Base-by-base conservation (phyloP, 2,329 filamentous ascomycete genomes). In the Exophiala oligosperma region DNA sequence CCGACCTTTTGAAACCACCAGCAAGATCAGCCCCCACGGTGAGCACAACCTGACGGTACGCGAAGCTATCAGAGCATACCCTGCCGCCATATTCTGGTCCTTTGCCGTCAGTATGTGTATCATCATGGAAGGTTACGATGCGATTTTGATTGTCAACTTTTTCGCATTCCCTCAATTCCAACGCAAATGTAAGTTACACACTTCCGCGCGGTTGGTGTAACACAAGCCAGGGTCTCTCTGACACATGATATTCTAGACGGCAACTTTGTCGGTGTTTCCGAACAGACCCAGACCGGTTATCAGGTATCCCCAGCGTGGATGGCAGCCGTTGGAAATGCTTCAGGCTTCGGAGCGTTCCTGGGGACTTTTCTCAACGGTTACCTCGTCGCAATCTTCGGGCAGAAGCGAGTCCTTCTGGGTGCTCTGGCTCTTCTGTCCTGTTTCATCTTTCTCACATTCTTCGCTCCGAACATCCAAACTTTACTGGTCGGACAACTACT, bases 61-160 rank as follows among this genome's bases (percentile, higher is more conserved):
- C 12, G 53, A 64, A 40, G 66, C 64, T 21, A 59, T 67, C 49
- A 56, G 50, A 48, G 55, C 59, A 6, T 71, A 68, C 28, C 68
- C 66, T 1, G 67, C 62, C 49, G 70, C 70, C 9, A 64, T 72
- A 6, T 62, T 65, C 11, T 76, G 71, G 68, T 74, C 72, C 1
- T 61, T 75, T n/a, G 51, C 72, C 17, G 74, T 79, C 52, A 78
- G 75, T n/a, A 74, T 74, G 21, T 74, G 76, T 2, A 74, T 81
- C 52, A 72, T 81, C 57, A 81, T 81, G 79, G 79, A 81, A 57
- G 79, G 79, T 2, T 66, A 65, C 32, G 63, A 65, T 50, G 63
- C 61, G 21, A 57, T 62, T 24, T 56, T 66, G 37, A 56, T 66
- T n/a, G 61, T 61, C 17, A 64, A 62, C n/a, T 62, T 66, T 46